phyloP scores from a whole-genome alignment of 139 green algal genomes.

The Haematococcus lacustris region DNA sequence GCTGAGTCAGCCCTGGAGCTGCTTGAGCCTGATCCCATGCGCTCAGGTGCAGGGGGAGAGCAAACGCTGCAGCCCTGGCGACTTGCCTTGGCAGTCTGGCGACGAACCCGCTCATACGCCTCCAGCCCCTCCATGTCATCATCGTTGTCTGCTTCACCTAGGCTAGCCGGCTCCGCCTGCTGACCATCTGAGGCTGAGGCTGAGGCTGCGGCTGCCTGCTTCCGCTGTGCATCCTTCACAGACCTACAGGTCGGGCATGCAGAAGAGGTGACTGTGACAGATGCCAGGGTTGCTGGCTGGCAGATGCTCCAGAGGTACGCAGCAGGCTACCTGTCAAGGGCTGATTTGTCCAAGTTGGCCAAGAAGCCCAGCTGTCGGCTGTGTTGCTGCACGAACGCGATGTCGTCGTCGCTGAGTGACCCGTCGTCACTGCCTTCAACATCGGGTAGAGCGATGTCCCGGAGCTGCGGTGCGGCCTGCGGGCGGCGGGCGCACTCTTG shows the following conservation, averaged over 20 bases:
- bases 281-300: not conserved
- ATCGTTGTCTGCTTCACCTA: not conserved
- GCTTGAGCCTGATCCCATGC: not conserved
- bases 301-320: not conserved
- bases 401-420: conserved; percentile 49
- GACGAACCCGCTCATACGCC: conserved; percentile 7
- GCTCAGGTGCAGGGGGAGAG: no score
- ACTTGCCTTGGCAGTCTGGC: conserved; percentile 10
- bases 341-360: conserved; percentile 19
- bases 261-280: not conserved
- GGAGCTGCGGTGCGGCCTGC: not conserved
- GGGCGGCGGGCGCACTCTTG: no score
- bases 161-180: not conserved
- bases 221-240: conserved; percentile 9
- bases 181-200: not conserved
- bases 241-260: conserved; percentile 4
- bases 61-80: no score
- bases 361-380: conserved; percentile 36
- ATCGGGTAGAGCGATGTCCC: conserved; percentile 14
- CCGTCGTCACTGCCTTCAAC: conserved; percentile 13
- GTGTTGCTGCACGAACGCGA: conserved; percentile 52
- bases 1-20: not conserved
- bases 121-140: conserved; percentile 6
- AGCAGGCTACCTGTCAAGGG: conserved; percentile 25
- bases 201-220: conserved; percentile 2